Evolutionary conservation across 2,329 filamentous ascomycete species (phyloP), one percentile per base, ranked within the genome.

Genomic region (Beauveria brongniartii): DNA sequence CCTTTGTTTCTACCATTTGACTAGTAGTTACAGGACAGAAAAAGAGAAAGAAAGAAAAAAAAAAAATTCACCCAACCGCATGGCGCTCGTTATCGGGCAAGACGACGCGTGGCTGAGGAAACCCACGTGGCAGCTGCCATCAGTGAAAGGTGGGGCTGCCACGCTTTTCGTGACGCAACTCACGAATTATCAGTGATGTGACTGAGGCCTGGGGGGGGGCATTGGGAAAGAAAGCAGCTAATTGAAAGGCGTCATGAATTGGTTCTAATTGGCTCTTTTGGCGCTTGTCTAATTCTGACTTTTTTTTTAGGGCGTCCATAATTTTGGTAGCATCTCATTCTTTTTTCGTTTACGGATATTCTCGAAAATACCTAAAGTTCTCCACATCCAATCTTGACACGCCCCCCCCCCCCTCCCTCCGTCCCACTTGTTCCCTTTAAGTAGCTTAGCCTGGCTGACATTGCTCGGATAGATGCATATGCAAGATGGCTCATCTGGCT

Each of bases 111-210:
- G 51, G 51, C 34, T 54, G 18, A 22, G 20, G 22, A 58, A 58
- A 50, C 55, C 55, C 55, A 58, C 55, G 55, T 58, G 55, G 55
- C 55, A 58, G 44, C 50, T 58, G 55, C 55, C 34, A 46, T 50
- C 44, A 26, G 55, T 57, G 12, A 12, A n/a, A 2, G 4, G 12
- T 9, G 14, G 53, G 40, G 53, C n/a, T 22, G 34, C 51, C n/a
- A 24, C 41, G n/a, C 30, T 16, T 30, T 30, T 41, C 9, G 7
- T n/a, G n/a, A 44, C 43, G 9, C 30, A n/a, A 12, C 10, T 12
- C 30, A 34, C 30, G 30, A 34, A 34, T 34, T 22, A 22, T 22
- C 22, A 22, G 22, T 12, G 30, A 34, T 34, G 30, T 34, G 30
- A 12, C 30, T 34, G 30, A 34, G 30, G 30, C 9, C 30, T 34